Evolutionary conservation across 2,329 filamentous ascomycete species (phyloP).

Genomic region (Metarhizium guizhouense): DNA sequence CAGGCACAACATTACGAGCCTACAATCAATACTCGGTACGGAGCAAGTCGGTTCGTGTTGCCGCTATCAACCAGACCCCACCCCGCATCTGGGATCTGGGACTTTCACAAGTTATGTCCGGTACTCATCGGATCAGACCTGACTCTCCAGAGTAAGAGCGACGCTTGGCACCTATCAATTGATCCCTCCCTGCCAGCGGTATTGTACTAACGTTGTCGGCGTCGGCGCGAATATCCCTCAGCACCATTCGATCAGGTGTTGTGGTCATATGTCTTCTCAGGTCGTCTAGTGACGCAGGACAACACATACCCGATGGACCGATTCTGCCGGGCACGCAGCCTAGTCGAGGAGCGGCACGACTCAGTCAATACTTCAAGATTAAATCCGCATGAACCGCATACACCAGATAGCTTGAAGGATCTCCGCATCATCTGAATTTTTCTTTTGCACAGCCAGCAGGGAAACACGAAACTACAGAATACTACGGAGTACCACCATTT

Average conservation of each 20-base stretch:
- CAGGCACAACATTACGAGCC: too few species aligned
- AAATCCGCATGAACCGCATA: not conserved
- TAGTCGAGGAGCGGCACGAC: too few species aligned
- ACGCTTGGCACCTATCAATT: not conserved
- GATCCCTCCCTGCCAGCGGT: not conserved
- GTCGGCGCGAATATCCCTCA: not conserved
- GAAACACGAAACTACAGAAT: not conserved
- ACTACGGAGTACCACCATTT: not conserved
- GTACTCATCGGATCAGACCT: too few species aligned
- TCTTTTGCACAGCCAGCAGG: not conserved
- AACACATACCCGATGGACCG: too few species aligned
- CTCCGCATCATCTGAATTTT: not conserved
- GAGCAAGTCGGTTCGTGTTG: too few species aligned
- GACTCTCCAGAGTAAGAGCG: not conserved
- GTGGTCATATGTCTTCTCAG: too few species aligned
- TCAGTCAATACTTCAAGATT: not conserved
- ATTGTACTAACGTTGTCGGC: not conserved
- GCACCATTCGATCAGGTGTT: not conserved
- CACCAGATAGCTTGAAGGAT: not conserved
- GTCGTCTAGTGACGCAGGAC: too few species aligned
- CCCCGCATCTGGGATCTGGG: too few species aligned
- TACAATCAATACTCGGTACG: too few species aligned
- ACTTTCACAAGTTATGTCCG: too few species aligned
- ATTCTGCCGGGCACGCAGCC: too few species aligned
- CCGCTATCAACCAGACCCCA: too few species aligned